phyloP scores from a whole-genome alignment of 768 basidiomycete genomes.

The Mycena belliarum region DNA sequence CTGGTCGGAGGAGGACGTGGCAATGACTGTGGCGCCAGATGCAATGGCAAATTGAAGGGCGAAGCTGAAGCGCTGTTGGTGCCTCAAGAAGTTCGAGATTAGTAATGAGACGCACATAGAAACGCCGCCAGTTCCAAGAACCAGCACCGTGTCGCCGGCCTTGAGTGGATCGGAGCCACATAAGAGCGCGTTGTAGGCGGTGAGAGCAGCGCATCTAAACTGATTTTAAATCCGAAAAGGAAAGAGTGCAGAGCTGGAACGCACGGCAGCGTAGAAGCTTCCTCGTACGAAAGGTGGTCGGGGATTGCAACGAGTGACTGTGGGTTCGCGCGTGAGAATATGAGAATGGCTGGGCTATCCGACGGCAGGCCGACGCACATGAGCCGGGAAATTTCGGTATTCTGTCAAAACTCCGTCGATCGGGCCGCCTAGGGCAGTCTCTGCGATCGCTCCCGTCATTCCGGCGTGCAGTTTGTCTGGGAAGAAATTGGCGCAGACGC shows the following conservation, averaged over 20 bases:
- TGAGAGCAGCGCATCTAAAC: constrained; percentile 44
- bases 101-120: constrained; percentile 33
- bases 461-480: constrained; percentile 51
- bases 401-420: constrained; percentile 55
- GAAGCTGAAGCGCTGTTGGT: constrained; percentile 33
- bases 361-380: constrained; percentile 27
- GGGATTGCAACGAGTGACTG: constrained; percentile 55
- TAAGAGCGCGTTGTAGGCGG: constrained; percentile 48
- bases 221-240: too few relatives aligned
- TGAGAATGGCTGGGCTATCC: not conserved
- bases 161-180: constrained; percentile 39
- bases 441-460: constrained; percentile 27
- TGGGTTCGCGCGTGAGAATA: not conserved
- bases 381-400: constrained; percentile 51
- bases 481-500: constrained; percentile 56
- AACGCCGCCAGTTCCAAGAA: constrained; percentile 47
- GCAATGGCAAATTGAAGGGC: constrained; percentile 51
- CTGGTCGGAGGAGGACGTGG: constrained; percentile 50
- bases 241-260: constrained; percentile 17
- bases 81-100: not conserved
- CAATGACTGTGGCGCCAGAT: constrained; percentile 50
- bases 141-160: constrained; percentile 49
- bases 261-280: constrained; percentile 65
- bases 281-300: constrained; percentile 57
- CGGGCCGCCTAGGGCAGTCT: constrained; percentile 43